Conservation (phyloP, 768 basidiomycete species). For the Boletus tylopilopsis region DNA sequence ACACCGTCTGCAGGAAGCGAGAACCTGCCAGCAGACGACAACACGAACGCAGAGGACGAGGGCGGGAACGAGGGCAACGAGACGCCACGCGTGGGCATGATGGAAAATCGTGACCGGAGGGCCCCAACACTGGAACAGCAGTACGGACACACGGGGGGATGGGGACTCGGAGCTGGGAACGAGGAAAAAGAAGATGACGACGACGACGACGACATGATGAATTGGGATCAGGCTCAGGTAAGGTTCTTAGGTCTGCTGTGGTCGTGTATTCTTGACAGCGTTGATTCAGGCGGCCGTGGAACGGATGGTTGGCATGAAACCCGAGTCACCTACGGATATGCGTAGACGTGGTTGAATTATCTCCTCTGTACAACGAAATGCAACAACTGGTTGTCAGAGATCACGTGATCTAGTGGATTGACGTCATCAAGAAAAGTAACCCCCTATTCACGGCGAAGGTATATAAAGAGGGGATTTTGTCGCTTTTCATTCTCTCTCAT, state of each 20-base stretch:
- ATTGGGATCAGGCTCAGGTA: constrained; percentile 73
- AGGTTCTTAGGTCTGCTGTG: not conserved
- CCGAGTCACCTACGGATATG: constrained; percentile 24
- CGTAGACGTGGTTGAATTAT: too few relatives aligned
- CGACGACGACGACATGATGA: constrained; percentile 58
- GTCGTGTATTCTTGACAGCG: not conserved
- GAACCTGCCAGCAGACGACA: constrained; percentile 19
- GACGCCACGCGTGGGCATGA: constrained; percentile 50
- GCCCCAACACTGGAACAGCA: constrained; percentile 31
- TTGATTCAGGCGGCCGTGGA: constrained; percentile 47
- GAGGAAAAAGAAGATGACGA: constrained; percentile 62
- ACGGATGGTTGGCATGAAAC: constrained; percentile 54
- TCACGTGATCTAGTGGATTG: constrained; percentile 8
- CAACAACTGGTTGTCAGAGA: not conserved
- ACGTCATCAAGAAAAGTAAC: not conserved
- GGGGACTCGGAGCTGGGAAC: constrained; percentile 66
- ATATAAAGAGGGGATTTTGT: not conserved
- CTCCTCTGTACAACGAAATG: too few relatives aligned
- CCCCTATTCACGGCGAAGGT: constrained; percentile 12
- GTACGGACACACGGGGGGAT: constrained; percentile 59
- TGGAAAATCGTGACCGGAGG: constrained; percentile 28
- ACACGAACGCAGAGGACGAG: constrained; percentile 31
- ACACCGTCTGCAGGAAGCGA: constrained; percentile 6
- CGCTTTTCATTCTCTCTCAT: not conserved
- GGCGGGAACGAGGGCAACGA: constrained; percentile 51